Conservation (phyloP, 768 basidiomycete genomes). For the Crucibulum laeve region DNA sequence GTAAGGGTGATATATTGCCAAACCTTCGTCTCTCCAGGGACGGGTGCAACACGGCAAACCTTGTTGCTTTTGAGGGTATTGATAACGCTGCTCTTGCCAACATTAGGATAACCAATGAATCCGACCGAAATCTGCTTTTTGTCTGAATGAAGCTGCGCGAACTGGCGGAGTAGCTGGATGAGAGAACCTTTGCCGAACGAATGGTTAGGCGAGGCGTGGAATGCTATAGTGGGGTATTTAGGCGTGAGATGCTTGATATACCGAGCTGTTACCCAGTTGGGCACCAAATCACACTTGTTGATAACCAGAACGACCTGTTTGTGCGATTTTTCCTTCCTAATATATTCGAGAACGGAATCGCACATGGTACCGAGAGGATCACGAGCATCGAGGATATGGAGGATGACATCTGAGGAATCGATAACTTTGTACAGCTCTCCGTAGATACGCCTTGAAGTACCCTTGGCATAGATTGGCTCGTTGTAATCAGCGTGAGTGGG, state of each 20-base stretch:
- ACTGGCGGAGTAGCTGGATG: constrained; percentile 94
- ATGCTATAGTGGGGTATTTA: constrained; percentile 93
- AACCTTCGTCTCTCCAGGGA: constrained; percentile 98
- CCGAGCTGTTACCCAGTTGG: constrained; percentile 97
- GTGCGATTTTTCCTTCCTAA: constrained; percentile 94
- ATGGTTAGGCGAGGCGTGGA: constrained; percentile 98
- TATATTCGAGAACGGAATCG: constrained; percentile 87
- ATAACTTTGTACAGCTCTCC: constrained; percentile 99
- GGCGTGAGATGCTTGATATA: constrained; percentile 95
- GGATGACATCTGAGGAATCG: constrained; percentile 94
- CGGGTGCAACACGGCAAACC: constrained; percentile 93
- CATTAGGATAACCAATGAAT: constrained; percentile 97
- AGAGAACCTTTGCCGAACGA: constrained; percentile 98
- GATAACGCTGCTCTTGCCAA: constrained; percentile 96
- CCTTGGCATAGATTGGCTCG: constrained; percentile 93
- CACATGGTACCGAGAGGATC: constrained; percentile 96
- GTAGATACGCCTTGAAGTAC: constrained; percentile 93
- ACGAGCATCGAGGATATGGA: constrained; percentile 93
- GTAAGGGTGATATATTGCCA: constrained; percentile 99
- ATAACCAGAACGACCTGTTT: constrained; percentile 96
- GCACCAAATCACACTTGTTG: constrained; percentile 98
- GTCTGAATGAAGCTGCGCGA: constrained; percentile 94
- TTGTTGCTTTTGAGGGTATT: constrained; percentile 98
- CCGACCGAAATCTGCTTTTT: constrained; percentile 99
- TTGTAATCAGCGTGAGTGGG: constrained; percentile 74